These are phyloP conservation scores for Domatiomyces globalis DNA, from an alignment of 2,329 filamentous ascomycete species.

Conservation along the genomic window DNA sequence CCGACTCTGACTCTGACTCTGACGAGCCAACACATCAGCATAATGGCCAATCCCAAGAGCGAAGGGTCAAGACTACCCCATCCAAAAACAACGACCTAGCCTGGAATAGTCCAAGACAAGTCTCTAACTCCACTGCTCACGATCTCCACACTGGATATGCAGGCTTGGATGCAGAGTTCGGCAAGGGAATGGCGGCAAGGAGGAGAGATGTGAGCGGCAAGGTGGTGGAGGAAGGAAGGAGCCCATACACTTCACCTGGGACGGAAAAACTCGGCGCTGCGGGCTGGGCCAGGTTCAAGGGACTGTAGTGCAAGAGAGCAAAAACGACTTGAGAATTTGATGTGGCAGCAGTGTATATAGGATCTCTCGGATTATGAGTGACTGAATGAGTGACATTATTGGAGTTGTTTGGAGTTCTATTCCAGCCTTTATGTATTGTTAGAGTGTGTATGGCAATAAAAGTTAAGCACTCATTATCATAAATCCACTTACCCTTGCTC, in stretches of 20 bases:
- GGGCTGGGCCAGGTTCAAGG: constrained; percentile 34
- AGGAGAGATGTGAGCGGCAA: constrained; percentile 35
- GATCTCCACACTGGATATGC: constrained; percentile 16
- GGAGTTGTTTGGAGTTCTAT: neutral
- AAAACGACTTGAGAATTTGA: neutral
- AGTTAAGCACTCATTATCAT: no score
- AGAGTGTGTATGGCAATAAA: no score
- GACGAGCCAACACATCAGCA: constrained; percentile 5
- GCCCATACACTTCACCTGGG: neutral
- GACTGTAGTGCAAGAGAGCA: constrained; percentile 20
- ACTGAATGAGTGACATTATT: neutral
- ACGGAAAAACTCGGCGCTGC: constrained; percentile 17
- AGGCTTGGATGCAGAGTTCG: constrained; percentile 17
- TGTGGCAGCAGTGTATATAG: neutral
- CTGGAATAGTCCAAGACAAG: constrained; percentile 8
- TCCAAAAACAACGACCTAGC: neutral
- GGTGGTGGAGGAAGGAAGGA: constrained; percentile 32
- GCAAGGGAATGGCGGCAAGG: constrained; percentile 27
- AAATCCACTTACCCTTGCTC: no score
- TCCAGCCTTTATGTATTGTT: no score
- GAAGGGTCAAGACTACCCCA: constrained; percentile 13
- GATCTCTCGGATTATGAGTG: neutral
- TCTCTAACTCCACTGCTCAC: constrained; percentile 15
- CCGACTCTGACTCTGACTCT: constrained; percentile 8
- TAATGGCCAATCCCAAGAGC: neutral